These are phyloP conservation scores for Inonotus hispidus DNA, from an alignment of 1,284 basidiomycete genomes.

Conservation along the genomic window DNA sequence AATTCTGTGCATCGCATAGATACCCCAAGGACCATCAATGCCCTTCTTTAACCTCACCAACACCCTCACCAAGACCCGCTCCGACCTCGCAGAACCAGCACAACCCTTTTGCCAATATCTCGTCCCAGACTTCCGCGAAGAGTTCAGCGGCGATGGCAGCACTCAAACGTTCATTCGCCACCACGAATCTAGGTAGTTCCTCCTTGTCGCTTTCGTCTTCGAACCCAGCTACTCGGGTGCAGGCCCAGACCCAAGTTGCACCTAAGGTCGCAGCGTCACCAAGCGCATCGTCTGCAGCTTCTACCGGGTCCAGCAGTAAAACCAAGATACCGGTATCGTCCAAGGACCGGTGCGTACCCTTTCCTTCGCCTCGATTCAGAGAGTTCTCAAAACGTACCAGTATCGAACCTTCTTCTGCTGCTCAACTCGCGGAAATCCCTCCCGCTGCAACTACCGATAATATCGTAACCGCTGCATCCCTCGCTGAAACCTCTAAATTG, in stretches of 20 bases:
- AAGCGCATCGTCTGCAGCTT: background rate
- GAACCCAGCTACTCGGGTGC: background rate
- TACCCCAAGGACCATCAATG: slow-evolving; percentile 13
- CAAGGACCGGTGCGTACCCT: slow-evolving; percentile 14
- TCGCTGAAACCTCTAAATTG: background rate
- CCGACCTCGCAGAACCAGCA: background rate
- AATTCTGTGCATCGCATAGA: slow-evolving; percentile 17
- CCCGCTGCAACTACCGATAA: background rate
- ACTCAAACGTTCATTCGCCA: slow-evolving; percentile 9
- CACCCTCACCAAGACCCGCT: background rate
- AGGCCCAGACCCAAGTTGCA: background rate
- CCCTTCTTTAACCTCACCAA: background rate
- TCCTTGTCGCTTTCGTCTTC: background rate
- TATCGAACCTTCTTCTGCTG: slow-evolving; percentile 1
- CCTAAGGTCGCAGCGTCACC: background rate
- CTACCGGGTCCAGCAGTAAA: background rate
- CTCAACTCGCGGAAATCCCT: background rate
- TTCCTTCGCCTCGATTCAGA: slow-evolving; percentile 2
- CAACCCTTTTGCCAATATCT: background rate
- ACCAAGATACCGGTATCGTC: slow-evolving; percentile 9
- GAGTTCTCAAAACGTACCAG: slow-evolving; percentile 20
- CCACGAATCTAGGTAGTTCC: background rate
- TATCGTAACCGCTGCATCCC: background rate
- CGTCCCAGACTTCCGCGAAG: slow-evolving; percentile 11
- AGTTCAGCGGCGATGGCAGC: slow-evolving; percentile 17